These are phyloP conservation scores for Cladorrhinum sp. DNA, from an alignment of 2,329 filamentous ascomycete genomes.

Conservation along the genomic window DNA sequence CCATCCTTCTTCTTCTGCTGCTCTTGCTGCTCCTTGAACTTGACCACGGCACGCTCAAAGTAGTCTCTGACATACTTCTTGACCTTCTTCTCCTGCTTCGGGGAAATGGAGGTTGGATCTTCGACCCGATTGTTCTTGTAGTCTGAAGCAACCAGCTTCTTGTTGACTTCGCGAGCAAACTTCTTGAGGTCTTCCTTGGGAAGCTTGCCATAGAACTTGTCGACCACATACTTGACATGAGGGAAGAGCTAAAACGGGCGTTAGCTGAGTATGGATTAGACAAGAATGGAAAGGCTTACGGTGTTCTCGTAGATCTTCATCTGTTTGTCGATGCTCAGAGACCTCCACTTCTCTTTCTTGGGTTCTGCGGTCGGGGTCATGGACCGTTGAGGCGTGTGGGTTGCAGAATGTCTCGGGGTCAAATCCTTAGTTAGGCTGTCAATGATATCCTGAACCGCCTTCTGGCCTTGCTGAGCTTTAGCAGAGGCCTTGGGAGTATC, in stretches of 20 bases:
- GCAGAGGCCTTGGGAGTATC: slow-evolving; percentile 65
- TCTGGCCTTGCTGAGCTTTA: slow-evolving; percentile 60
- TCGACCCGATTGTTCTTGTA: slow-evolving; percentile 86
- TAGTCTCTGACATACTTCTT: slow-evolving; percentile 82
- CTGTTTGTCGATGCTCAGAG: slow-evolving; percentile 73
- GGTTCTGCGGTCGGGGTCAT: slow-evolving; percentile 54
- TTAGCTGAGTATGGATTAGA: no score
- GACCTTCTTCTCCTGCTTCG: slow-evolving; percentile 77
- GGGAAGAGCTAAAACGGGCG: slow-evolving; percentile 63
- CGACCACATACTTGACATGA: slow-evolving; percentile 78
- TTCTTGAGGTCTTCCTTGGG: slow-evolving; percentile 72
- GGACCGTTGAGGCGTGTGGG: slow-evolving; percentile 63
- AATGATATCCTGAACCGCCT: slow-evolving; percentile 79
- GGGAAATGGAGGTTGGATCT: slow-evolving; percentile 69
- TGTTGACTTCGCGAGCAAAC: slow-evolving; percentile 66
- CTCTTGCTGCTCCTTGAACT: slow-evolving; percentile 54
- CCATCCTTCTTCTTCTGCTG: slow-evolving; percentile 63
- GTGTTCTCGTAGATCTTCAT: slow-evolving; percentile 95
- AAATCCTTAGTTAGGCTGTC: slow-evolving; percentile 75
- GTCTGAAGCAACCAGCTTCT: slow-evolving; percentile 87
- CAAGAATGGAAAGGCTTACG: no score
- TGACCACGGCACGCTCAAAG: slow-evolving; percentile 79
- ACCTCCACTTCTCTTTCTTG: slow-evolving; percentile 69
- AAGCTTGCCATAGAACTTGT: slow-evolving; percentile 83
- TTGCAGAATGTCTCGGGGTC: slow-evolving; percentile 51